Evolutionary conservation across 1,139 yeast genomes (phyloP).

Genomic region (Debaryomyces psychrophilus): DNA sequence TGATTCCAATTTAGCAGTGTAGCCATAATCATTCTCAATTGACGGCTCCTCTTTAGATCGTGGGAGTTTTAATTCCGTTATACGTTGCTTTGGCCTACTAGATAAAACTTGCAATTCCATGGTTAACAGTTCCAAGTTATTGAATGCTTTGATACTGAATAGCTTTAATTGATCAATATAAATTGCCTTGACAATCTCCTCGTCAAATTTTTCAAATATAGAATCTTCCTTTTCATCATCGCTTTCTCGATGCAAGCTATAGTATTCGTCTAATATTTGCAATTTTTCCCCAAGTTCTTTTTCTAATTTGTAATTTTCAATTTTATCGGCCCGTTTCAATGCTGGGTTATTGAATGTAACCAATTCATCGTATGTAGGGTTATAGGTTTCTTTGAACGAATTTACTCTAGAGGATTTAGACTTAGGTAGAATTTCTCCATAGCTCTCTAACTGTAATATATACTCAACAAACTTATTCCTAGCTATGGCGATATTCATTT

Average conservation of each 20-base stretch:
- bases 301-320: slow-evolving; percentile 65
- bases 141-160: slow-evolving; percentile 55
- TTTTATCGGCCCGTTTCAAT: slow-evolving; percentile 67
- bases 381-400: slow-evolving; percentile 40
- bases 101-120: slow-evolving; percentile 61
- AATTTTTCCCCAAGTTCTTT: slow-evolving; percentile 54
- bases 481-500: slow-evolving; percentile 44
- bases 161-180: slow-evolving; percentile 58
- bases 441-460: slow-evolving; percentile 41
- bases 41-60: slow-evolving; percentile 19
- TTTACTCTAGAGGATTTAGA: slow-evolving; percentile 44
- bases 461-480: slow-evolving; percentile 48
- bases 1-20: slow-evolving; percentile 58
- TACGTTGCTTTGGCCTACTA: slow-evolving; percentile 31
- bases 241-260: slow-evolving; percentile 17
- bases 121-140: slow-evolving; percentile 52
- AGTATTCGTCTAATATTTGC: slow-evolving; percentile 35
- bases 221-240: slow-evolving; percentile 34
- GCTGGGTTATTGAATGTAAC: slow-evolving; percentile 44
- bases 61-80: slow-evolving; percentile 24
- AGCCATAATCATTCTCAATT: slow-evolving; percentile 37
- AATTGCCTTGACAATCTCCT: slow-evolving; percentile 59
- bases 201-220: slow-evolving; percentile 48
- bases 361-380: slow-evolving; percentile 44
- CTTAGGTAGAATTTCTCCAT: slow-evolving; percentile 42